Conservation (phyloP, 2,329 filamentous ascomycete species). For the Daldinia sp. region DNA sequence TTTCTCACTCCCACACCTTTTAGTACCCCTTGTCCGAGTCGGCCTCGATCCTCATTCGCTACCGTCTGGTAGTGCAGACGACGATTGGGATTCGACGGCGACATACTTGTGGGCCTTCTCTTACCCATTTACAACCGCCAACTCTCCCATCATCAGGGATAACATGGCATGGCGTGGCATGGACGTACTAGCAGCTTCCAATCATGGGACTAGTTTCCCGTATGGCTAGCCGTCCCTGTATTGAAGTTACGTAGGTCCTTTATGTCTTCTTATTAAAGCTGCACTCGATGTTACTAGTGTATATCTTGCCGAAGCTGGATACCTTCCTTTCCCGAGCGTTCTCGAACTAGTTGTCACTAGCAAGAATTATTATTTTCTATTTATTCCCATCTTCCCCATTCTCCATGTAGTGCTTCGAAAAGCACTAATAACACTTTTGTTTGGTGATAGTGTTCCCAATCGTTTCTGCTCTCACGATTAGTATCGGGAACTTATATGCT, state of each 20-base stretch:
- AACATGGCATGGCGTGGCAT: constrained; percentile 37
- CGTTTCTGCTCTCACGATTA: constrained; percentile 24
- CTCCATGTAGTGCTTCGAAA: constrained; percentile 16
- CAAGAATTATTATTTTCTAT: constrained; percentile 5
- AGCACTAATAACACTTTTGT: constrained; percentile 20
- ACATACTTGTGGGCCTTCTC: constrained; percentile 38
- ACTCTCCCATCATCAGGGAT: constrained; percentile 35
- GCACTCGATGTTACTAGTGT: constrained; percentile 30
- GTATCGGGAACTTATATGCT: constrained; percentile 28
- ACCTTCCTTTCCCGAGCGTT: constrained; percentile 18
- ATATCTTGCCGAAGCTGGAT: constrained; percentile 17
- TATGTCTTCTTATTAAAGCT: constrained; percentile 28
- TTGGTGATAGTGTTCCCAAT: constrained; percentile 28
- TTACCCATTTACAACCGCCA: constrained; percentile 36
- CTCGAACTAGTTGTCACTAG: constrained; percentile 20
- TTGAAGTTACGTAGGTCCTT: constrained; percentile 35
- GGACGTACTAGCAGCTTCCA: constrained; percentile 36
- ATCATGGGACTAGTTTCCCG: constrained; percentile 36
- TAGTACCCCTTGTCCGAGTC: constrained; percentile 31
- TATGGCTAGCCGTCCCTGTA: constrained; percentile 27
- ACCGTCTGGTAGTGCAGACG: constrained; percentile 30
- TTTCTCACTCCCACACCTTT: constrained; percentile 28
- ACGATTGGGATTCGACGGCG: constrained; percentile 38
- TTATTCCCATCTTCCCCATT: constrained; percentile 11
- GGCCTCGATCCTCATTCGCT: constrained; percentile 36